phyloP scores from a whole-genome alignment of 1,284 basidiomycete genomes.

The Sanguinoderma infundibulare region DNA sequence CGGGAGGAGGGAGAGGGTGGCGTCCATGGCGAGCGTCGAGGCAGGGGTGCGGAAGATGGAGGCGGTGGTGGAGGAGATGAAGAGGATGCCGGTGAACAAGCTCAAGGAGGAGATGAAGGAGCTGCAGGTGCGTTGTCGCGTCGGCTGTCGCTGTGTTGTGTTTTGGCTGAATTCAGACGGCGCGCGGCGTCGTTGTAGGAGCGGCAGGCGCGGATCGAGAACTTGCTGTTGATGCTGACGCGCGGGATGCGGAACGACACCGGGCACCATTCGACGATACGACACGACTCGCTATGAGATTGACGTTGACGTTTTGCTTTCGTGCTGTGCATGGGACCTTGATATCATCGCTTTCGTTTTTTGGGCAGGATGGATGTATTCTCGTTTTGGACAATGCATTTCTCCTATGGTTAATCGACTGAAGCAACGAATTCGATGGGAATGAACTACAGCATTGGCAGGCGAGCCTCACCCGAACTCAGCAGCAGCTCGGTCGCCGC shows the following conservation, averaged over 20 bases:
- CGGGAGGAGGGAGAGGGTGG: conserved; percentile 24
- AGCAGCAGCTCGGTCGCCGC: too few species aligned
- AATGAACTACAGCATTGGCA: too few species aligned
- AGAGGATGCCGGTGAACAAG: conserved; percentile 61
- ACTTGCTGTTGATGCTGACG: conserved; percentile 56
- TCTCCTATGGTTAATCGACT: background rate
- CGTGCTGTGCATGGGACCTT: background rate
- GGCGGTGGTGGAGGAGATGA: conserved; percentile 62
- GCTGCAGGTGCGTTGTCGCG: conserved; percentile 58
- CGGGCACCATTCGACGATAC: conserved; percentile 29
- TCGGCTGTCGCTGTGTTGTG: background rate
- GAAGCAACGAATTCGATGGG: background rate
- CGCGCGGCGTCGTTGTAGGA: conserved; percentile 47
- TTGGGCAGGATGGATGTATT: background rate
- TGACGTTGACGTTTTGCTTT: too few species aligned
- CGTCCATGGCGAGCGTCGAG: conserved; percentile 38
- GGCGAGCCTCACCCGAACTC: too few species aligned
- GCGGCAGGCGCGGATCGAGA: conserved; percentile 79
- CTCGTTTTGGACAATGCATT: background rate
- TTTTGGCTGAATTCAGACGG: background rate
- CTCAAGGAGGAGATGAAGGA: conserved; percentile 82
- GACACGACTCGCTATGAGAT: conserved; percentile 38
- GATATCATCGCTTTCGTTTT: background rate
- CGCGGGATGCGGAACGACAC: conserved; percentile 50
- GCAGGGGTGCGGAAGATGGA: conserved; percentile 59